Conservation (phyloP, 108 stramenopile genomes). For the Skeletonema menzelii region DNA sequence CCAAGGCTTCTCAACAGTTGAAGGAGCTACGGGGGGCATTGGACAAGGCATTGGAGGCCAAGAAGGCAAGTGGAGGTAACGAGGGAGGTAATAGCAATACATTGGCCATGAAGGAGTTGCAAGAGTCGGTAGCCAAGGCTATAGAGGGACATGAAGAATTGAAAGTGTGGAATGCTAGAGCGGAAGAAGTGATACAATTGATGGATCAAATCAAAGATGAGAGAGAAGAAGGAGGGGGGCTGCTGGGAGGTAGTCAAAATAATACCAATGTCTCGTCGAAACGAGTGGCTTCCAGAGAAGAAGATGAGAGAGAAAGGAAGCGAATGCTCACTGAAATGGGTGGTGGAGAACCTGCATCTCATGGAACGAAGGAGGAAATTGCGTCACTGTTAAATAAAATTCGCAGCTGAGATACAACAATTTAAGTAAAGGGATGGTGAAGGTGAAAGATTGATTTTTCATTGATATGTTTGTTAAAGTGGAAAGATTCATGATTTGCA, state of each 20-base stretch:
- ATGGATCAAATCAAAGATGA: conserved; percentile 41
- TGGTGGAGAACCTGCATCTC: background rate
- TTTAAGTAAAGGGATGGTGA: background rate
- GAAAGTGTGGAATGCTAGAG: conserved; percentile 25
- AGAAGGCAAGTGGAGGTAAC: background rate
- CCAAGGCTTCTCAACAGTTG: conserved; percentile 3
- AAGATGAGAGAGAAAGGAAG: conserved; percentile 16
- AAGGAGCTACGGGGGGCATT: conserved; percentile 18
- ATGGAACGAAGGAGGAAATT: conserved; percentile 18
- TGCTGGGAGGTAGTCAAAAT: background rate
- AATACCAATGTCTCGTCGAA: background rate
- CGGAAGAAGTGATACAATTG: conserved; percentile 30
- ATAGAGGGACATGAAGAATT: conserved; percentile 35
- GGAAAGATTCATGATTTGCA: background rate
- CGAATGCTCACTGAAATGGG: conserved; percentile 13
- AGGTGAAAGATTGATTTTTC: background rate
- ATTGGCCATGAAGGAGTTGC: conserved; percentile 5
- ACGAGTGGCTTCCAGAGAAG: conserved; percentile 15
- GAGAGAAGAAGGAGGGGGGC: conserved; percentile 10
- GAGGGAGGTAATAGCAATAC: background rate
- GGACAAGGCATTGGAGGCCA: background rate
- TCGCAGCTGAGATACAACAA: conserved; percentile 1
- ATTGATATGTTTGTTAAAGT: background rate
- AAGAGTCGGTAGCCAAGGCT: conserved; percentile 18
- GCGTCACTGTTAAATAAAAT: conserved; percentile 29